A percentile compares a stretch with the other conserved stretches of the same genome.
Conservation (phyloP, 2,329 filamentous ascomycete species). For the Orbilia oligospora region DNA sequence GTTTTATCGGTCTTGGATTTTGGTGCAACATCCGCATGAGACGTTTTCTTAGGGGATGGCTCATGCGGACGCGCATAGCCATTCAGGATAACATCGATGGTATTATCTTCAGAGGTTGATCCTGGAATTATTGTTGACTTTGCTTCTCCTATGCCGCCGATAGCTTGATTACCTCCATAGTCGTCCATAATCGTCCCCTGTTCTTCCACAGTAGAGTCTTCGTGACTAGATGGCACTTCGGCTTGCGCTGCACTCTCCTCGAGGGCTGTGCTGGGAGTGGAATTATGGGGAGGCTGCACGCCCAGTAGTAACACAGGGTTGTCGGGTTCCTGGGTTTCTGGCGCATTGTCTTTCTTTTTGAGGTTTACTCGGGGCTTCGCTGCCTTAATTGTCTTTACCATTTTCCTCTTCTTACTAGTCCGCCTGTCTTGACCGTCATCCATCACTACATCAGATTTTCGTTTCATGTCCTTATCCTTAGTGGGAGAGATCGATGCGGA, state of each 20-base stretch:
- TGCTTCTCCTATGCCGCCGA: constrained; percentile 23
- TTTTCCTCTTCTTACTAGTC: constrained; percentile 49
- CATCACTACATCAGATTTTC: constrained; percentile 50
- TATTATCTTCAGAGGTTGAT: constrained; percentile 30
- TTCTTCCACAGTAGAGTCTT: constrained; percentile 11
- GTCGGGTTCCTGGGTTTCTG: background rate
- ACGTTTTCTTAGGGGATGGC: background rate
- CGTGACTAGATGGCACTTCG: background rate
- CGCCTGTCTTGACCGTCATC: constrained; percentile 25
- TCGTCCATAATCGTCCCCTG: constrained; percentile 40
- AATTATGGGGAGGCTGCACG: background rate
- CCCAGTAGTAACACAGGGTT: background rate
- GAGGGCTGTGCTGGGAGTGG: background rate
- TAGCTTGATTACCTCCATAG: constrained; percentile 43
- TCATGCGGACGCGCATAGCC: background rate
- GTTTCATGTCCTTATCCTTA: constrained; percentile 53
- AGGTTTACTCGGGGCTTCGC: background rate
- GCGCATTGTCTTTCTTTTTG: background rate
- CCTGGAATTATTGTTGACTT: background rate
- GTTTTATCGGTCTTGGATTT: background rate
- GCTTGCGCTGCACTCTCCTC: background rate
- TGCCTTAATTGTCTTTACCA: background rate
- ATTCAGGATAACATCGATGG: constrained; percentile 7
- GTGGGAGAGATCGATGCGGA: constrained; percentile 31
- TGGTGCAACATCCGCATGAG: background rate